Evolutionary conservation across 108 stramenopile genomes (phyloP).

Genomic region (Conticribra weissflogii): DNA sequence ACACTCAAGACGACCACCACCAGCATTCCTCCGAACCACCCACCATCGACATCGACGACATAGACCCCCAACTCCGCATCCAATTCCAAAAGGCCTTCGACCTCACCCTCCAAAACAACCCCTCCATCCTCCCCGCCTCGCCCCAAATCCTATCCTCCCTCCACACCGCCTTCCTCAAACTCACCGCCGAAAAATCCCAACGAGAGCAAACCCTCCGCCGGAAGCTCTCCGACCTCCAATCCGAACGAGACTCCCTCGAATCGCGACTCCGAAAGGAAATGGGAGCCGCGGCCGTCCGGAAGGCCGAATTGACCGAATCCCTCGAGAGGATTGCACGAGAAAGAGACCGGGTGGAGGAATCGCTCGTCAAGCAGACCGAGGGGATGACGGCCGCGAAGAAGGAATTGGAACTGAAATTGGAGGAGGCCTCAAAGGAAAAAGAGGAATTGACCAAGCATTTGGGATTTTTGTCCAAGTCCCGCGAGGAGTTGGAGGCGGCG

Average conservation of each 20-base stretch:
- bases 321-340: slow-evolving; percentile 12
- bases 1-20: slow-evolving; percentile 11
- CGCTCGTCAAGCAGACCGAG: slow-evolving; percentile 21
- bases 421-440: slow-evolving; percentile 24
- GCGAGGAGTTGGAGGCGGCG: slow-evolving; percentile 22
- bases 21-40: too few relatives aligned
- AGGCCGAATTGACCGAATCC: slow-evolving; percentile 15
- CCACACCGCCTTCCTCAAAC: slow-evolving; percentile 29
- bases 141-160: slow-evolving; percentile 28
- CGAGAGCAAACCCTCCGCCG: slow-evolving; percentile 22
- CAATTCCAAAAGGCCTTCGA: slow-evolving; percentile 45
- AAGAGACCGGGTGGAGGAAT: slow-evolving; percentile 18
- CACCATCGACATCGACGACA: slow-evolving; percentile 3
- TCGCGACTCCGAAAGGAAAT: slow-evolving; percentile 19
- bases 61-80: slow-evolving; percentile 15
- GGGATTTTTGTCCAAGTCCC: slow-evolving; percentile 28
- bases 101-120: slow-evolving; percentile 33
- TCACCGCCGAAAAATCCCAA: slow-evolving; percentile 14
- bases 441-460: slow-evolving; percentile 37
- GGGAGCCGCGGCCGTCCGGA: slow-evolving; percentile 17
- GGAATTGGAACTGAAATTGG: slow-evolving; percentile 17
- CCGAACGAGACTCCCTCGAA: slow-evolving; percentile 29
- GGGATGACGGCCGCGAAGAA: slow-evolving; percentile 27
- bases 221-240: slow-evolving; percentile 25
- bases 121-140: slow-evolving; percentile 32